Conservation (phyloP, 306 rosid genomes). For the barrel medic (Medicago truncatula) region MtrunA17r5.0-ANR NC_053045.1:43629501-43630000, state of each 20-base stretch:
- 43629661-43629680: conserved; percentile 10
- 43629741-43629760: neutral
- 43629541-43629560: no score
- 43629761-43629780: conserved; percentile 2
- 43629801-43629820: conserved; percentile 8
- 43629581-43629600: no score
- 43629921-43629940: neutral
- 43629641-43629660: no score
- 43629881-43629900: neutral
- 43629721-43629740: neutral
- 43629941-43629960: conserved; percentile 19
- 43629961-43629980: conserved; percentile 21
- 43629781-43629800: neutral
- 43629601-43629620: no score
- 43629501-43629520: no score
- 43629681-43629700: neutral
- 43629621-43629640: no score
- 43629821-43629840: neutral
- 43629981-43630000: conserved; percentile 21
- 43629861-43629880: conserved; percentile 6
- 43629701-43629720: neutral
- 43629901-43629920: neutral
- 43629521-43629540: no score
- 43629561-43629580: no score
- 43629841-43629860: conserved; percentile 5